phyloP scores from a whole-genome alignment of 208 protist genomes.

The Histomonas meleagridis region DNA sequence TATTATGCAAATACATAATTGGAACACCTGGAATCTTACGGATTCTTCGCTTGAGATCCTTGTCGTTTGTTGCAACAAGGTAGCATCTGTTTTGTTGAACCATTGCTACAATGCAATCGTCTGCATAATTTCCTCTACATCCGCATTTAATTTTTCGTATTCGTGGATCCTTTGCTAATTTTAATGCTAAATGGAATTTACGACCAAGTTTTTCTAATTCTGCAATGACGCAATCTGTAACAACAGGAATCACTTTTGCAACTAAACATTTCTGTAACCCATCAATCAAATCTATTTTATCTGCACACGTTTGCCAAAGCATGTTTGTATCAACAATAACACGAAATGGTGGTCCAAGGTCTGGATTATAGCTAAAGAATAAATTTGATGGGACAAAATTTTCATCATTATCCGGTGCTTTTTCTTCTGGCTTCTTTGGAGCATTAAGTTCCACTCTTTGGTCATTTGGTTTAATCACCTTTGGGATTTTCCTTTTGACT shows the following conservation, averaged over 20 bases:
- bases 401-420: conserved; percentile 40
- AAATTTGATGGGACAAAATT: conserved; percentile 47
- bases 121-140: conserved; percentile 86
- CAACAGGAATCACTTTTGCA: conserved; percentile 79
- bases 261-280: conserved; percentile 93
- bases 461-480: conserved; percentile 26
- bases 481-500: neutral
- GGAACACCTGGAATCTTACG: conserved; percentile 93
- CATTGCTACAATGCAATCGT: conserved; percentile 94
- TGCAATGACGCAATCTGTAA: conserved; percentile 95
- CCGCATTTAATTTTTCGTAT: conserved; percentile 84
- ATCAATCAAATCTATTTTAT: conserved; percentile 94
- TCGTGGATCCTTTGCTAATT: conserved; percentile 87
- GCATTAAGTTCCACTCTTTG: neutral
- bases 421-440: neutral
- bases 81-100: conserved; percentile 66
- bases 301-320: conserved; percentile 98
- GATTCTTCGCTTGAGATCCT: conserved; percentile 80
- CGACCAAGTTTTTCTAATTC: conserved; percentile 92
- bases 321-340: conserved; percentile 98
- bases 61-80: conserved; percentile 73
- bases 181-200: conserved; percentile 60
- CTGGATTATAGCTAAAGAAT: conserved; percentile 88
- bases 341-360: conserved; percentile 80
- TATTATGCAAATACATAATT: conserved; percentile 87